Percentiles rank a stretch among this genome's conserved stretches.
phyloP scores from a whole-genome alignment of 2,329 filamentous ascomycete species.

The Trichoderma koningii region DNA sequence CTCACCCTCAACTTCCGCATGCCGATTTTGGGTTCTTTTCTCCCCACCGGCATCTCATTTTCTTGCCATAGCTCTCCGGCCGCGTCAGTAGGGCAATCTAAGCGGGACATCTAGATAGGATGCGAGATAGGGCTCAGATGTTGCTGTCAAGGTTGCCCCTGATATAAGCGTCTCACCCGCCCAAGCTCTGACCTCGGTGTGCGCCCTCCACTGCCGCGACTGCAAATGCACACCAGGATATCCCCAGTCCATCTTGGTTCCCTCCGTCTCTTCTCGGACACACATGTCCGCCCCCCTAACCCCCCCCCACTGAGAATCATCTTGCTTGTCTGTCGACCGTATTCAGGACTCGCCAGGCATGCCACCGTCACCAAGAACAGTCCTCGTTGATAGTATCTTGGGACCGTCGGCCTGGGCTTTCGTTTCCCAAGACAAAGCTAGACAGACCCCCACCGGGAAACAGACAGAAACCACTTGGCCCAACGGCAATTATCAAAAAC shows the following conservation, averaged over 20 bases:
- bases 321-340: too few species aligned
- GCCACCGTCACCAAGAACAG: too few species aligned
- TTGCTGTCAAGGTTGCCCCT: too few species aligned
- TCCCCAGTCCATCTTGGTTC: neutral
- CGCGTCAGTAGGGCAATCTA: neutral
- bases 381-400: neutral
- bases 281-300: too few species aligned
- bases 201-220: neutral
- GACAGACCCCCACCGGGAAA: neutral
- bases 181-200: neutral
- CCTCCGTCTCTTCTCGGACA: neutral
- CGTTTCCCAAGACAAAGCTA: neutral
- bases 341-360: too few species aligned
- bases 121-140: too few species aligned
- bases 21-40: neutral
- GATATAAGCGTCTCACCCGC: neutral
- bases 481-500: neutral
- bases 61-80: too few species aligned
- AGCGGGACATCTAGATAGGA: neutral
- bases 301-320: too few species aligned
- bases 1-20: neutral
- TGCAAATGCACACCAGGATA: neutral
- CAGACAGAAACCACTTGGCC: neutral
- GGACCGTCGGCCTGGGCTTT: neutral
- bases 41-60: neutral